Percentiles rank a stretch among this genome's conserved stretches.
These are phyloP conservation scores for Eucalyptus lansdowneana DNA, from an alignment of 345 rosid species.

Conservation along the genomic window DNA sequence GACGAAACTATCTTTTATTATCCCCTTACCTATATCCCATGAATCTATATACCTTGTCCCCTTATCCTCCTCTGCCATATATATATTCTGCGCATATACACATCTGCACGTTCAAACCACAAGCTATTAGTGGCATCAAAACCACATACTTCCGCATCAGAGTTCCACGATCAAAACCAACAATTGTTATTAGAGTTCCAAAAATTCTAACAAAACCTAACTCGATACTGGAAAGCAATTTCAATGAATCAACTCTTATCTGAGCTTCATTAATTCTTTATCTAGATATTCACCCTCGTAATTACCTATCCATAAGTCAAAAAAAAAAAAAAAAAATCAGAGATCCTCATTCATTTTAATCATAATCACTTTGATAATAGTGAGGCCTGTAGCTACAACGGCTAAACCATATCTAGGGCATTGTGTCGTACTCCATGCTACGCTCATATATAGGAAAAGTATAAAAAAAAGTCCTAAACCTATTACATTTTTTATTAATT, in stretches of 20 bases:
- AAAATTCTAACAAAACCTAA: neutral
- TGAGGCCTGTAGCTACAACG: neutral
- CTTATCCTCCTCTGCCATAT: neutral
- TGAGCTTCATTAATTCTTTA: neutral
- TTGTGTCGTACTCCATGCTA: neutral
- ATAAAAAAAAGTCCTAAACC: accelerated
- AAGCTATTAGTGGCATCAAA: neutral
- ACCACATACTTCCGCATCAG: neutral
- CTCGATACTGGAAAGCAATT: neutral
- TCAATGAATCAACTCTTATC: neutral
- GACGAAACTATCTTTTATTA: neutral
- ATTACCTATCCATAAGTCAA: neutral
- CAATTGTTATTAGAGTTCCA: neutral
- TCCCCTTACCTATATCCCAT: neutral
- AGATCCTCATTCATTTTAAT: neutral
- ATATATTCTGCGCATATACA: neutral
- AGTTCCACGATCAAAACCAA: neutral
- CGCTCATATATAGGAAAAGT: neutral
- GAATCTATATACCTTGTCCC: neutral
- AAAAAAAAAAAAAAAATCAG: neutral
- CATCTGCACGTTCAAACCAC: neutral
- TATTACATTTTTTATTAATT: accelerated
- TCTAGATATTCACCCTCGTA: neutral
- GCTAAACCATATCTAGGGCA: neutral
- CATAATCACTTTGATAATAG: neutral